A percentile compares a stretch with the other conserved stretches of the same genome.
These are phyloP conservation scores for Epichloe coenophiala DNA, from an alignment of 2,329 filamentous ascomycete species.

Conservation along the genomic window DNA sequence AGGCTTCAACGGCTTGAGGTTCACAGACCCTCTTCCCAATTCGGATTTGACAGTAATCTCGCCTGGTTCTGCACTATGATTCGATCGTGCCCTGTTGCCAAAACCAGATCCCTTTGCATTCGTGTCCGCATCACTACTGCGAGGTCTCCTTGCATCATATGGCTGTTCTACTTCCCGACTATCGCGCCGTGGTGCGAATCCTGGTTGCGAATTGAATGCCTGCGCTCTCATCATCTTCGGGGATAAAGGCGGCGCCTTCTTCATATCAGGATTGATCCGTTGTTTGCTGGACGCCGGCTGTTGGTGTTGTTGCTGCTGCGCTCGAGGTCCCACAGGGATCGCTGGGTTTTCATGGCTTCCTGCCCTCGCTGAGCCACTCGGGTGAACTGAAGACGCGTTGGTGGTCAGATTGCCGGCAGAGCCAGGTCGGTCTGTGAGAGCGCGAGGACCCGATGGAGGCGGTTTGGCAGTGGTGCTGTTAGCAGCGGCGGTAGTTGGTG, in stretches of 20 bases:
- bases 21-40: slow-evolving; percentile 13
- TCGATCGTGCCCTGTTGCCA: slow-evolving; percentile 24
- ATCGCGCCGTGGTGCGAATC: slow-evolving; percentile 25
- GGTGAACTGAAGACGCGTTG: slow-evolving; percentile 16
- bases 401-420: slow-evolving; percentile 23
- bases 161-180: slow-evolving; percentile 21
- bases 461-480: slow-evolving; percentile 20
- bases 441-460: slow-evolving; percentile 40
- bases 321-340: slow-evolving; percentile 41
- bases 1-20: background rate
- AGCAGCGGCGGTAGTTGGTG: background rate
- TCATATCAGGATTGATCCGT: slow-evolving; percentile 43
- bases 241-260: slow-evolving; percentile 35
- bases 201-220: slow-evolving; percentile 29
- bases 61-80: slow-evolving; percentile 33
- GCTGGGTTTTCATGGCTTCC: slow-evolving; percentile 28
- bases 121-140: slow-evolving; percentile 39
- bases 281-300: slow-evolving; percentile 43
- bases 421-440: slow-evolving; percentile 35
- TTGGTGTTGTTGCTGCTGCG: slow-evolving; percentile 29
- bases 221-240: slow-evolving; percentile 37
- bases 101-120: slow-evolving; percentile 21
- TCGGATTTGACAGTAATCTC: slow-evolving; percentile 30
- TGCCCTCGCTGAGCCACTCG: slow-evolving; percentile 29
- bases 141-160: slow-evolving; percentile 30